Conservation (phyloP, 2,329 filamentous ascomycete species). For the Ustulina deusta region DNA sequence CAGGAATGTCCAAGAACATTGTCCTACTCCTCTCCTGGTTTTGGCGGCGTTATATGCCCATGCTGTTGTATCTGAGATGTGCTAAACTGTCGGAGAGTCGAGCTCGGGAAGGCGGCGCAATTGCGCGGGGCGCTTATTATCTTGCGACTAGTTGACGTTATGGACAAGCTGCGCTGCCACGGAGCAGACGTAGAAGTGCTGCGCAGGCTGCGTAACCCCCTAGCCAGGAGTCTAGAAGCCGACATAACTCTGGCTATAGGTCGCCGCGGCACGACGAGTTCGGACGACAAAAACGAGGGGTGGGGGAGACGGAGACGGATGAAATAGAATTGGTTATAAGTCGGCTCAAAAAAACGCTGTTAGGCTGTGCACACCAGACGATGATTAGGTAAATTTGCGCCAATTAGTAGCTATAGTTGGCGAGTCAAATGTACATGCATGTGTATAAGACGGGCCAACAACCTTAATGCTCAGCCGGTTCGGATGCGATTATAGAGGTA, state of each 20-base stretch:
- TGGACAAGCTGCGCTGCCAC: constrained; percentile 22
- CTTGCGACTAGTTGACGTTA: constrained; percentile 12
- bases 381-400: neutral
- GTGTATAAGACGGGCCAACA: constrained; percentile 23
- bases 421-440: constrained; percentile 6
- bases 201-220: constrained; percentile 27
- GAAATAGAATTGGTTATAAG: neutral
- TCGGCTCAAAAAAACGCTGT: neutral
- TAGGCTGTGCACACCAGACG: neutral
- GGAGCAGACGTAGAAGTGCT: constrained; percentile 6
- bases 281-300: constrained; percentile 4
- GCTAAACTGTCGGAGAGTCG: constrained; percentile 69
- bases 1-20: constrained; percentile 19
- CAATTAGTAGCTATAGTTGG: neutral
- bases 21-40: constrained; percentile 89
- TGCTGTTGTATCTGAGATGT: constrained; percentile 72
- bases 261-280: constrained; percentile 4
- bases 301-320: neutral
- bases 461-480: neutral
- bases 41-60: constrained; percentile 85
- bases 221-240: constrained; percentile 16
- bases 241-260: constrained; percentile 26
- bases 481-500: constrained; percentile 21
- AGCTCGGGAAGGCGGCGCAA: constrained; percentile 24
- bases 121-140: constrained; percentile 19